Percentiles rank a stretch among this genome's conserved stretches.
These are phyloP conservation scores for Croton laevigatus DNA, from an alignment of 441 rosid species.

Conservation along the genomic window DNA sequence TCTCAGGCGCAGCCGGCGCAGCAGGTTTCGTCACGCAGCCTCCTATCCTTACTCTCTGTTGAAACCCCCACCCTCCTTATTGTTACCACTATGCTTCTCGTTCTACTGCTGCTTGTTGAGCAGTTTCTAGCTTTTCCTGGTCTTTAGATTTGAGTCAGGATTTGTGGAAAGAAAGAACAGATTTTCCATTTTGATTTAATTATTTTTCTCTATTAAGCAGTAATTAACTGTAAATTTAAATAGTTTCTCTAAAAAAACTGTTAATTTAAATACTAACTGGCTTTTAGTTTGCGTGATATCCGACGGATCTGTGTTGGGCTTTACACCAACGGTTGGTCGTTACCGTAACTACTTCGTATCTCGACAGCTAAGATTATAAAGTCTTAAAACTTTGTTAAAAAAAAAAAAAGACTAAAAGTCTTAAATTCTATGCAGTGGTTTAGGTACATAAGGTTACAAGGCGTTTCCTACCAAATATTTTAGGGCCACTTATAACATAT, in stretches of 20 bases:
- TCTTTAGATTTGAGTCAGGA: no score
- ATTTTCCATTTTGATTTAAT: not conserved
- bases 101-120: not conserved
- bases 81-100: no score
- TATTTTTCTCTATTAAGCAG: not conserved
- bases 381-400: not conserved
- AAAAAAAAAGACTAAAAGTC: no score
- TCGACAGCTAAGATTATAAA: not conserved
- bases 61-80: not conserved
- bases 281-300: conserved; percentile 9
- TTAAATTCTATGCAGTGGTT: no score
- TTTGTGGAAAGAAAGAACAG: not conserved
- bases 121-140: not conserved
- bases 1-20: conserved; percentile 27
- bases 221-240: not conserved
- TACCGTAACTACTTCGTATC: not conserved
- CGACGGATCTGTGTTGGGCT: conserved; percentile 15
- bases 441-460: no score
- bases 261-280: not conserved
- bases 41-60: conserved; percentile 44
- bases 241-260: no score
- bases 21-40: conserved; percentile 52
- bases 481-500: no score
- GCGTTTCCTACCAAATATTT: no score
- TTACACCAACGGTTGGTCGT: conserved; percentile 15